These are phyloP conservation scores for Vitis vinifera DNA, from an alignment of 164 flowering plant species.

Conservation along the genomic window ASM3070453v1 NC_081814.1:5850501-5851000, in stretches of 20 bases:
- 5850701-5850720: not conserved
- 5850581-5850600: constrained; percentile 19
- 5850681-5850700: not conserved
- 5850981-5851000: too few relatives aligned
- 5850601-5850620: constrained; percentile 86
- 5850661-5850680: constrained; percentile 54
- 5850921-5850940: not conserved
- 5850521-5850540: too few relatives aligned
- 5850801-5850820: constrained; percentile 78
- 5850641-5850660: constrained; percentile 87
- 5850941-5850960: too few relatives aligned
- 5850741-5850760: not conserved
- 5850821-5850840: constrained; percentile 50
- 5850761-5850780: constrained; percentile 1
- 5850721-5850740: constrained; percentile 2
- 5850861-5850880: constrained; percentile 73
- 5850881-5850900: not conserved
- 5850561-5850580: not conserved
- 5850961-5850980: too few relatives aligned
- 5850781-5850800: constrained; percentile 45
- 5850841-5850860: constrained; percentile 50
- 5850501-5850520: too few relatives aligned
- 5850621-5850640: constrained; percentile 76
- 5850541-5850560: not conserved
- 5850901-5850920: not conserved